Percentiles rank a stretch among this genome's conserved stretches.
These are phyloP conservation scores for Physcomitrium patens DNA, from an alignment of 225 moss, liverwort and hornwort species.

Conservation along the genomic window DNA sequence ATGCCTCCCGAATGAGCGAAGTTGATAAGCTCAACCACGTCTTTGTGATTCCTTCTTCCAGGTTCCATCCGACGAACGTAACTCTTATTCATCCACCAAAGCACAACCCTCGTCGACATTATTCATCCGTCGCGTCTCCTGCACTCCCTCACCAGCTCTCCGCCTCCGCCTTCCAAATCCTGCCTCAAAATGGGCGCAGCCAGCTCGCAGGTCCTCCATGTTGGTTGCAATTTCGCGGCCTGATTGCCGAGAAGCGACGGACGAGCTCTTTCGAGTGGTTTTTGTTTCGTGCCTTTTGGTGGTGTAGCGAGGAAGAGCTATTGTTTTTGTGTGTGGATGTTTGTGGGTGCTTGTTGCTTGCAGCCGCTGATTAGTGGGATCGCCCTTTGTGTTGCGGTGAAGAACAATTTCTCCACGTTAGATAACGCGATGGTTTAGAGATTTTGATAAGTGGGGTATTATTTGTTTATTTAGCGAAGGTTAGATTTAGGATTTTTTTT, in stretches of 20 bases:
- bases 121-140: too few species aligned
- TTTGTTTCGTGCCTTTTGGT: slow-evolving; percentile 20
- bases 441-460: neutral
- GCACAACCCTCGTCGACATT: neutral
- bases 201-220: neutral
- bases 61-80: slow-evolving; percentile 27
- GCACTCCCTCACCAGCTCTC: neutral
- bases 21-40: slow-evolving; percentile 41
- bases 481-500: neutral
- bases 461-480: neutral
- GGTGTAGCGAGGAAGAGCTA: slow-evolving; percentile 10
- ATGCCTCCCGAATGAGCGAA: slow-evolving; percentile 22
- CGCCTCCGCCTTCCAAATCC: neutral
- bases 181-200: slow-evolving; percentile 25
- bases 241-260: neutral
- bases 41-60: slow-evolving; percentile 16
- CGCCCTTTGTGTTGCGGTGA: neutral
- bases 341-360: neutral
- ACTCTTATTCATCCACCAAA: accelerated
- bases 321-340: neutral
- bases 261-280: neutral
- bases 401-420: neutral
- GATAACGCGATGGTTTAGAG: neutral
- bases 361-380: neutral
- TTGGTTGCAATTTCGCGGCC: slow-evolving; percentile 11